phyloP scores from a whole-genome alignment of 257 asterid genomes.

The Jacaranda copaia region DNA sequence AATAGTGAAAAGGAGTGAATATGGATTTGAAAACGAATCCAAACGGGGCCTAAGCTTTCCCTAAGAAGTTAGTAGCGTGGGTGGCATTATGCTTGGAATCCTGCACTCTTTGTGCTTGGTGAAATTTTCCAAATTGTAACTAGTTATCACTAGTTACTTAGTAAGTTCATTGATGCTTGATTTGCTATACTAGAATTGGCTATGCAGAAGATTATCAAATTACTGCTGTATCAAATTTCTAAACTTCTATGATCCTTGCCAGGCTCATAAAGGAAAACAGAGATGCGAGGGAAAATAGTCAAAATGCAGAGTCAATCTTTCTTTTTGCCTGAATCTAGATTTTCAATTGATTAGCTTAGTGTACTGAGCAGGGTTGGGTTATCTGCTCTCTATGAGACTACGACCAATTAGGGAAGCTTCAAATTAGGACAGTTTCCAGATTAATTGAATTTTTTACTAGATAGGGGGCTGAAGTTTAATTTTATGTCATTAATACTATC shows the following conservation, averaged over 20 bases:
- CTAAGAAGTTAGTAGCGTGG: background rate
- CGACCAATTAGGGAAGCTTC: background rate
- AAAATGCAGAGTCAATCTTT: background rate
- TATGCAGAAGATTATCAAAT: no score
- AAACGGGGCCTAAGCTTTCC: background rate
- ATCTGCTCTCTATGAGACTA: background rate
- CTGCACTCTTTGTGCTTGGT: constrained; percentile 15
- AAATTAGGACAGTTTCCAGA: background rate
- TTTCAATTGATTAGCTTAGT: background rate
- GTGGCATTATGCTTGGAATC: background rate
- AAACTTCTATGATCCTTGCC: background rate
- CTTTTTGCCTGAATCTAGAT: constrained; percentile 7
- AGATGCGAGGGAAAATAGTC: background rate
- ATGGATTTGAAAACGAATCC: no score
- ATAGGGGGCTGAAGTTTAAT: background rate
- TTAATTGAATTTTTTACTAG: background rate
- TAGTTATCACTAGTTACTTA: no score
- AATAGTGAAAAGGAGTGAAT: no score
- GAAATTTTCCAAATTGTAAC: no score
- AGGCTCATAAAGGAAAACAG: constrained; percentile 11
- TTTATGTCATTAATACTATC: constrained; percentile 6
- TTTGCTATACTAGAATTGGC: no score
- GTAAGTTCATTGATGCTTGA: no score
- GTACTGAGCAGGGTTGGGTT: background rate
- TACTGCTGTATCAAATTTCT: background rate